These are phyloP conservation scores for Xylaria sp. DNA, from an alignment of 2,329 filamentous ascomycete species.

Conservation along the genomic window DNA sequence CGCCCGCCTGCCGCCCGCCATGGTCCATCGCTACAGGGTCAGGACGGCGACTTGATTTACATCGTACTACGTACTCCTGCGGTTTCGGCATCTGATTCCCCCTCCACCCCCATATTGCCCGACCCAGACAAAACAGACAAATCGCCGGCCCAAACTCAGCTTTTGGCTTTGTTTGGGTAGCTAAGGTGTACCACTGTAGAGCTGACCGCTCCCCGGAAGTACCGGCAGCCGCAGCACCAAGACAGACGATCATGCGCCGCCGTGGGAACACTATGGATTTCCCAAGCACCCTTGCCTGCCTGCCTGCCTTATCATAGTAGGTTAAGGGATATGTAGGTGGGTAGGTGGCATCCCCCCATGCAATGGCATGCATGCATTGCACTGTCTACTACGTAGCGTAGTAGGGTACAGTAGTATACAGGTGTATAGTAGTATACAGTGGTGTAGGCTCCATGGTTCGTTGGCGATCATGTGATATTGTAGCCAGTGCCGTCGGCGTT, in stretches of 20 bases:
- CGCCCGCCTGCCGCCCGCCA: background rate
- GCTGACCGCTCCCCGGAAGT: constrained; percentile 20
- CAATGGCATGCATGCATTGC: background rate
- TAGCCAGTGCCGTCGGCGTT: constrained; percentile 25
- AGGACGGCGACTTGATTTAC: background rate
- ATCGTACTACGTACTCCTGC: too few species aligned
- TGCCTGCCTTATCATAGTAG: background rate
- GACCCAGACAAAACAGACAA: background rate
- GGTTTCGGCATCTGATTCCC: background rate
- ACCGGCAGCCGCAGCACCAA: constrained; percentile 20
- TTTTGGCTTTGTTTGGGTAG: background rate
- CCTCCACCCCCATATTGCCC: background rate
- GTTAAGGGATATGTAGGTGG: too few species aligned
- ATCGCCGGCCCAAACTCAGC: background rate
- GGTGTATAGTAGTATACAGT: background rate
- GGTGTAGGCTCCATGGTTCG: background rate
- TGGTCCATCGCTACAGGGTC: background rate
- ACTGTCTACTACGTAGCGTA: background rate
- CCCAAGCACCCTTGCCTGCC: constrained; percentile 10
- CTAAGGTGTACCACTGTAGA: background rate
- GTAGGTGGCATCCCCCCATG: background rate
- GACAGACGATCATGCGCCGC: constrained; percentile 26
- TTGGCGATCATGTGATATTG: constrained; percentile 30
- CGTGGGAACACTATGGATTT: constrained; percentile 3
- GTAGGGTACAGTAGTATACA: background rate